These are phyloP conservation scores for Candida alai DNA, from an alignment of 805 yeast species.

Conservation along the genomic window DNA sequence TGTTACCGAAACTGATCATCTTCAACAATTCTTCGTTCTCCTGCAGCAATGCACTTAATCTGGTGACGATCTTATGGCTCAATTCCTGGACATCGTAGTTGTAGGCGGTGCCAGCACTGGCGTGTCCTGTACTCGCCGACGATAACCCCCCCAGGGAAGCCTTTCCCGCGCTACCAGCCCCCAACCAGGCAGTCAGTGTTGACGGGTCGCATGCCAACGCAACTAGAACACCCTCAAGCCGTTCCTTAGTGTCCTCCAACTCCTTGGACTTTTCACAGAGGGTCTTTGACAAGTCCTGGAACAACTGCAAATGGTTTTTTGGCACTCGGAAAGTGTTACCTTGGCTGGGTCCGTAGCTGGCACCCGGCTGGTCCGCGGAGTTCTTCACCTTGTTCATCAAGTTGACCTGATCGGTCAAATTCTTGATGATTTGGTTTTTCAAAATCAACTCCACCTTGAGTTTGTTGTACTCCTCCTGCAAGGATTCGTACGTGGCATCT, in stretches of 20 bases:
- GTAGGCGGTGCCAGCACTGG: neutral
- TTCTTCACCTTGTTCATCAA: slow-evolving; percentile 12
- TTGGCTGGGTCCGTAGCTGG: neutral
- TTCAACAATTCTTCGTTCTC: slow-evolving; percentile 70
- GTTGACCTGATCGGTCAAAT: slow-evolving; percentile 32
- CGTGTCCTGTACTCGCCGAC: neutral
- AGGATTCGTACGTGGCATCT: neutral
- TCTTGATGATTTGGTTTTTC: slow-evolving; percentile 45
- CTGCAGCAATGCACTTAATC: slow-evolving; percentile 54
- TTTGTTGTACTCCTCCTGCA: slow-evolving; percentile 26
- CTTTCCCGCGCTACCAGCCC: no score
- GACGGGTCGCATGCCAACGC: slow-evolving; percentile 3
- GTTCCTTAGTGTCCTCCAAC: slow-evolving; percentile 54
- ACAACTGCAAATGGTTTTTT: slow-evolving; percentile 41
- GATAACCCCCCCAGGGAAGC: no score
- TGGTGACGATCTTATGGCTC: slow-evolving; percentile 66
- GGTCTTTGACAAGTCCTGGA: slow-evolving; percentile 44
- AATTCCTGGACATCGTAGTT: slow-evolving; percentile 66
- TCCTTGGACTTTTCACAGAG: slow-evolving; percentile 47
- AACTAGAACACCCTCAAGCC: slow-evolving; percentile 57
- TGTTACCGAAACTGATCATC: slow-evolving; percentile 72
- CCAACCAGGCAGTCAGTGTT: no score
- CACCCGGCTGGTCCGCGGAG: slow-evolving; percentile 1
- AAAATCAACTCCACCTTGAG: slow-evolving; percentile 49
- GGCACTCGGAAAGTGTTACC: slow-evolving; percentile 33